Base-by-base conservation (phyloP, 108 stramenopile genomes). In the Aurantiochytrium sp. region DNA sequence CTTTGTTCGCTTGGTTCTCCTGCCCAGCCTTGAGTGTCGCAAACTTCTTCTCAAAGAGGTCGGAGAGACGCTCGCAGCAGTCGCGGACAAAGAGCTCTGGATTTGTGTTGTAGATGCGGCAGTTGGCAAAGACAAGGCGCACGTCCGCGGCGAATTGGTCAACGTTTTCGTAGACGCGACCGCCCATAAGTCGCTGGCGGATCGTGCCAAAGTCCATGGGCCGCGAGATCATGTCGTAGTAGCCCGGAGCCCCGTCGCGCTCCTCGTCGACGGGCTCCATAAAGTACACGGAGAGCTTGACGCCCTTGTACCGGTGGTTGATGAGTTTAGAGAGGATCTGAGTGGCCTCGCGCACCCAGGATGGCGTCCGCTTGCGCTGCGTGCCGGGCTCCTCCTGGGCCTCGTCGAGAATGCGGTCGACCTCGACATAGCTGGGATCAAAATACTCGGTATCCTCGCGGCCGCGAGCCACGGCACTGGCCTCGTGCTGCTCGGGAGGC, bases 401-500 rank as follows among this genome's bases (percentile, higher is more conserved):
- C 58, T 83, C 73, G 88, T 49, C 88, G 29, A 89, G 23, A 42
- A 89, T 89, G 64, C 72, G 64, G 72, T 89, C 88, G 10, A 89
- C 88, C 53, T 89, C 88, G 0, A 69, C 64, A 47, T 73, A 89
- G 72, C 21, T 28, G 44, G 88, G 88, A 28, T 89, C 88, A 76
- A 89, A 89, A 87, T 89, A 89, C 60, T 89, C 72, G n/a, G 18
- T 45, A 42, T 89, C 88, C 5, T 89, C 88, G 45, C 35, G n/a
- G 88, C 73, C 73, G 21, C 73, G 19, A 0, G 14, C 25, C 44
- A 14, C 44, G 73, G 73, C 47, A 43, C 12, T 51, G 19, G 44
- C 49, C 49, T 83, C 73, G 16, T 72, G 19, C 29, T 72, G 72
- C 60, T 64, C 60, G 60, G 60, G 35, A 5, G 60, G 60, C 8